Percentiles rank a stretch among this genome's conserved stretches.
Conservation (phyloP, 192 early-diverging fungal genomes). For the Coemansia sp. region DNA sequence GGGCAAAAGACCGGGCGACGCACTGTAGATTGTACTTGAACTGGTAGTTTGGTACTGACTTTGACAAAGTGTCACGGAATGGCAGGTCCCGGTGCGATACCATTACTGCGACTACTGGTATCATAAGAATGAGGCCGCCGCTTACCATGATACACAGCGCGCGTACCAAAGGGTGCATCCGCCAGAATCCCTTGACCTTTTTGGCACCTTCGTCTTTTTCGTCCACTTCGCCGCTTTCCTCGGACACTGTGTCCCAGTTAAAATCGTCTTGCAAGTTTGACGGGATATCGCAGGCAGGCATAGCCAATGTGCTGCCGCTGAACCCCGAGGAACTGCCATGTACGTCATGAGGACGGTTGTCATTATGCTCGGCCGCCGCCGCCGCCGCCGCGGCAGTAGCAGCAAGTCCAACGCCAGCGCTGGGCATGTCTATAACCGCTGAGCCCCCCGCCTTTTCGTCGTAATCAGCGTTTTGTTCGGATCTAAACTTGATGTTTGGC, state of each 20-base stretch:
- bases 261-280: conserved; percentile 46
- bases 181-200: conserved; percentile 48
- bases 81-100: conserved; percentile 43
- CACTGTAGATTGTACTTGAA: conserved; percentile 34
- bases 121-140: conserved; percentile 55
- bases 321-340: conserved; percentile 8
- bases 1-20: conserved; percentile 50
- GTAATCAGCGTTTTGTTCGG: background rate
- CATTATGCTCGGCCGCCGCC: background rate
- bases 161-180: conserved; percentile 57
- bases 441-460: conserved; percentile 20
- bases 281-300: conserved; percentile 44
- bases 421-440: conserved; percentile 39
- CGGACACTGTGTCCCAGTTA: conserved; percentile 45
- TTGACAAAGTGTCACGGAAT: conserved; percentile 23
- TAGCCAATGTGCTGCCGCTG: conserved; percentile 33
- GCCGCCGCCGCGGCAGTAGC: background rate
- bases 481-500: conserved; percentile 34
- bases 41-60: conserved; percentile 14
- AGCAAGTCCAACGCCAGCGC: conserved; percentile 19
- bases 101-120: conserved; percentile 54
- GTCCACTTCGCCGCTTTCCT: conserved; percentile 18
- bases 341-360: background rate
- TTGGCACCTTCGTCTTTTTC: conserved; percentile 31
- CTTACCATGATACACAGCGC: conserved; percentile 57